These are phyloP conservation scores for Penicillium sp. DNA, from an alignment of 2,329 filamentous ascomycete species.

Conservation along the genomic window DNA sequence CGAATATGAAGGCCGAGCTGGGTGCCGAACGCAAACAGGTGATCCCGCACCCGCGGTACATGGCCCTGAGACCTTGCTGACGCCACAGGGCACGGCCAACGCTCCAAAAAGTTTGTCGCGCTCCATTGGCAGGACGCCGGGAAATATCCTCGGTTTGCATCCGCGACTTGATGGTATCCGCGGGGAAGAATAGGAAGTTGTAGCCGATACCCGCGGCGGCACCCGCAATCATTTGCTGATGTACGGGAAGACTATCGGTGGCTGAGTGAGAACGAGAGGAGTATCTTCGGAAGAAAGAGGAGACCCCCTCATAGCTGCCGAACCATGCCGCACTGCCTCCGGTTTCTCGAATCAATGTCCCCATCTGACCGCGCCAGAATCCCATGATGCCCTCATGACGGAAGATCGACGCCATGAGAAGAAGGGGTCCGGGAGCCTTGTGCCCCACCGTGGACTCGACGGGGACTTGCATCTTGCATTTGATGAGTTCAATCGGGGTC, in stretches of 20 bases:
- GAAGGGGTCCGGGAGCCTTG: constrained; percentile 61
- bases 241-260: constrained; percentile 65
- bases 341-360: constrained; percentile 89
- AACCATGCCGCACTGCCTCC: constrained; percentile 96
- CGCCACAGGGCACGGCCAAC: constrained; percentile 76
- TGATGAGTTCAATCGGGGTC: constrained; percentile 94
- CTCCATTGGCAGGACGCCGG: constrained; percentile 41
- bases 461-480: constrained; percentile 95
- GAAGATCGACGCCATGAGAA: constrained; percentile 76
- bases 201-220: constrained; percentile 89
- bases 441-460: constrained; percentile 32
- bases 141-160: constrained; percentile 83
- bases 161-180: constrained; percentile 93
- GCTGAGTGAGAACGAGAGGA: constrained; percentile 18
- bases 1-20: constrained; percentile 97
- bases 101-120: constrained; percentile 66
- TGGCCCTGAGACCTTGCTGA: constrained; percentile 74
- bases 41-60: constrained; percentile 94
- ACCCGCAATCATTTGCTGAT: constrained; percentile 84
- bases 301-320: constrained; percentile 79
- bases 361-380: constrained; percentile 94
- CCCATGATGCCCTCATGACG: constrained; percentile 77
- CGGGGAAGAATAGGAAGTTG: constrained; percentile 96
- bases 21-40: constrained; percentile 85
- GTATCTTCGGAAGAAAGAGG: constrained; percentile 65